Conservation (phyloP, 2,329 filamentous ascomycete species). For the Talaromyces sp. region DNA sequence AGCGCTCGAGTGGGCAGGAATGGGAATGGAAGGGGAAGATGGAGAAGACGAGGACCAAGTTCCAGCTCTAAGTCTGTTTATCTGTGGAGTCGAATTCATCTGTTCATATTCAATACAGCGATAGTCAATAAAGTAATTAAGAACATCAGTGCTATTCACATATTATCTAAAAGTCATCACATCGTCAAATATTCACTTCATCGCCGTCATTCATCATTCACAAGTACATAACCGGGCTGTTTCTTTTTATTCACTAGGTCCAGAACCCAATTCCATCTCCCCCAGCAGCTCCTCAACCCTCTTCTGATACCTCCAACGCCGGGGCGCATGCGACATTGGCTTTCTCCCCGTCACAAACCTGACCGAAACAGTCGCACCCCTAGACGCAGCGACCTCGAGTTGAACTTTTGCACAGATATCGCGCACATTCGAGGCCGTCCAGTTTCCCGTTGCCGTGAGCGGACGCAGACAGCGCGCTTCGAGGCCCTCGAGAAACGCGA, state of each 20-base stretch:
- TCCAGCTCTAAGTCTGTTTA: conserved; percentile 65
- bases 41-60: conserved; percentile 91
- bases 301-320: neutral
- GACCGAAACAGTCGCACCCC: conserved; percentile 21
- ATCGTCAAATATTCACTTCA: no score
- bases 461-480: conserved; percentile 34
- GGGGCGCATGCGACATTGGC: conserved; percentile 15
- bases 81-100: neutral
- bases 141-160: neutral
- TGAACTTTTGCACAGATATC: conserved; percentile 36
- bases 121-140: neutral
- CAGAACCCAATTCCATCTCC: neutral
- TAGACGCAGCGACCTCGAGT: conserved; percentile 26
- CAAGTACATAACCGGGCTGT: neutral
- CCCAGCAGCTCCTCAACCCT: neutral
- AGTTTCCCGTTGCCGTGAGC: conserved; percentile 29
- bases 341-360: conserved; percentile 27
- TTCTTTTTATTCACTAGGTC: no score
- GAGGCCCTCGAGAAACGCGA: conserved; percentile 35
- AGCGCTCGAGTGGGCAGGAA: conserved; percentile 68
- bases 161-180: neutral
- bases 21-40: conserved; percentile 97
- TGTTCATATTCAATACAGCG: neutral
- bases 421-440: conserved; percentile 28
- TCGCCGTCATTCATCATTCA: neutral